Evolutionary conservation across 345 rosid species (phyloP), one percentile per base, ranked within the genome.

Genomic region (Eutrema heterophyllum): DNA sequence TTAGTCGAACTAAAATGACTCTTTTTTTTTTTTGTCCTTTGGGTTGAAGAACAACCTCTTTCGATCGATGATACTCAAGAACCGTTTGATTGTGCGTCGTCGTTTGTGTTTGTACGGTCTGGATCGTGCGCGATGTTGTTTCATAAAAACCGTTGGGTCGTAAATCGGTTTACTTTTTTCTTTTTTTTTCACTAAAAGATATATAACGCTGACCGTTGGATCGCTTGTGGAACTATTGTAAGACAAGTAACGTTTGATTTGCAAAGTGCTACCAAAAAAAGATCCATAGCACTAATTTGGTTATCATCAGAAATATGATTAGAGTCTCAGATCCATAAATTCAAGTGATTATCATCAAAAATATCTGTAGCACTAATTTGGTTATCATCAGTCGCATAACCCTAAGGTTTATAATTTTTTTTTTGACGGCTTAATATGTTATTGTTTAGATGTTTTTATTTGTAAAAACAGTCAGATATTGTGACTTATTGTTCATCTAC

Each of bases 101-200:
- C 48, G 62, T 62, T 61, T 43, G 10, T 49, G 46, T n/a, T 54
- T 73, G 65, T 41, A 55, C 48, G 52, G 53, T 74, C 77, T 67
- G 43, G 64, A 61, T 75, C 30, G 11, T 68, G 29, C 45, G n/a
- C 4, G 55, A 29, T 33, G 44, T 59, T 61, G 73, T 67, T 58
- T 43, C 7, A 5, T 76, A 7, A 43, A 21, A 75, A 61, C 57
- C 74, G 69, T 68, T 68, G 68, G 73, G 67, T 74, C 16, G 13
- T 67, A 0, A 16, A 32, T 58, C 49, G 49, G 73, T 59, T 59
- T 55, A 64, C 30, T 9, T 52, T 36, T 4, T 29, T 29, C 21
- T 18, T 9, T 52, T 36, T 11, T 26, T 54, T 45, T 46, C 7
- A 26, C n/a, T 14, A 35, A 44, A 35, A 5, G 9, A n/a, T 33